Conservation (phyloP, 495 filamentous ascomycete genomes). For the Aspergillus homomorphus region DNA sequence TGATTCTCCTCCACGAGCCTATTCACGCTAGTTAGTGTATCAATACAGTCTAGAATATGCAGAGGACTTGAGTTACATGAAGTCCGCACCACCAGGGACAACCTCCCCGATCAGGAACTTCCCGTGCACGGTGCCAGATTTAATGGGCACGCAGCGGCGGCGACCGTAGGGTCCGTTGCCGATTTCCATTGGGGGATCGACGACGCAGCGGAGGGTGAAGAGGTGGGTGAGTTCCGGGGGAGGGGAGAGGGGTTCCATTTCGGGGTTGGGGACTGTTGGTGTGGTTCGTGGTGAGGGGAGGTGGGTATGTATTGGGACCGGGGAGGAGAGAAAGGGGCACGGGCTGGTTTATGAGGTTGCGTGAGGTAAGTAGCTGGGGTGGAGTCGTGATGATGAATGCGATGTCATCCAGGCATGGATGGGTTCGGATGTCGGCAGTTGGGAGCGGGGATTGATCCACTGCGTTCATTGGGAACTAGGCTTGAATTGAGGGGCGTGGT, state of each 20-base stretch:
- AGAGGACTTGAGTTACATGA: slow-evolving; percentile 26
- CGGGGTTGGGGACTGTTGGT: not conserved
- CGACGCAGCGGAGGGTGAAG: slow-evolving; percentile 29
- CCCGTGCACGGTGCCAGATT: slow-evolving; percentile 22
- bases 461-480: not conserved
- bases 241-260: slow-evolving; percentile 25
- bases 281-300: not conserved
- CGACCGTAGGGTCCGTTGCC: slow-evolving; percentile 30
- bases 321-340: not conserved
- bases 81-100: slow-evolving; percentile 31
- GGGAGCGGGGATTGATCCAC: not conserved
- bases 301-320: not conserved
- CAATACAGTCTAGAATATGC: not conserved
- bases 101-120: slow-evolving; percentile 28
- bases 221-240: slow-evolving; percentile 29
- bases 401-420: not conserved
- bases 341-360: not conserved
- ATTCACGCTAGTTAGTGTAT: not conserved
- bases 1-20: slow-evolving; percentile 30
- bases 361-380: not conserved
- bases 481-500: too few relatives aligned
- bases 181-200: slow-evolving; percentile 30
- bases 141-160: slow-evolving; percentile 31
- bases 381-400: not conserved
- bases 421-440: slow-evolving; percentile 1